Conservation (phyloP, 768 basidiomycete species). For the Neoboletus brunneissimus region DNA sequence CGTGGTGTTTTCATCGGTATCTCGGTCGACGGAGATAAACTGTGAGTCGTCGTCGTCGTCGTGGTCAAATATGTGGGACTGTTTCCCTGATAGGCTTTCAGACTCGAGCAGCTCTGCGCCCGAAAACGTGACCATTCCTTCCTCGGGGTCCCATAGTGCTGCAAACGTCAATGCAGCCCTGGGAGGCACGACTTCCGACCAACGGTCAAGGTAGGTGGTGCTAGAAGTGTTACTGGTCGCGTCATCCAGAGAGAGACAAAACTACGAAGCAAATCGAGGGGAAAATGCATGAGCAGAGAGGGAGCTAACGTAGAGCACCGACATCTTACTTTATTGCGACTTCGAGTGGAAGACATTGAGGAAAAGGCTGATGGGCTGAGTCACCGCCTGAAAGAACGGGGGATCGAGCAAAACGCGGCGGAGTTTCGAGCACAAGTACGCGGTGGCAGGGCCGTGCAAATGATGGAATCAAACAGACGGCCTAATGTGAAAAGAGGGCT, state of each 20-base stretch:
- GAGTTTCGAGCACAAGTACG: neutral
- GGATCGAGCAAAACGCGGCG: neutral
- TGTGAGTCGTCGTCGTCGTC: conserved; percentile 23
- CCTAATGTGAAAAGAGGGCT: neutral
- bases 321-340: conserved; percentile 24
- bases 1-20: conserved; percentile 2
- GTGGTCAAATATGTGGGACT: conserved; percentile 12
- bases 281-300: neutral
- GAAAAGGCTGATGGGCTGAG: neutral
- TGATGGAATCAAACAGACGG: neutral
- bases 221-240: conserved; percentile 8
- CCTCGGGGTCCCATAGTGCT: conserved; percentile 56
- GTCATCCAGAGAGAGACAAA: conserved; percentile 25
- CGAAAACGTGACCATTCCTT: conserved; percentile 57
- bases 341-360: conserved; percentile 18
- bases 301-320: neutral
- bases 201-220: conserved; percentile 34
- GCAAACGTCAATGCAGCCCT: conserved; percentile 57
- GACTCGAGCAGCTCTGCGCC: conserved; percentile 44
- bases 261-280: conserved; percentile 6
- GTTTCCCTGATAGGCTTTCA: conserved; percentile 14
- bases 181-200: conserved; percentile 58
- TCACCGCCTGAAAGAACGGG: neutral
- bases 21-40: conserved; percentile 11
- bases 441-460: neutral